A percentile compares a stretch with the other conserved stretches of the same genome.
Conservation (phyloP, 2,329 filamentous ascomycete species). For the Lomentospora prolificans region DNA sequence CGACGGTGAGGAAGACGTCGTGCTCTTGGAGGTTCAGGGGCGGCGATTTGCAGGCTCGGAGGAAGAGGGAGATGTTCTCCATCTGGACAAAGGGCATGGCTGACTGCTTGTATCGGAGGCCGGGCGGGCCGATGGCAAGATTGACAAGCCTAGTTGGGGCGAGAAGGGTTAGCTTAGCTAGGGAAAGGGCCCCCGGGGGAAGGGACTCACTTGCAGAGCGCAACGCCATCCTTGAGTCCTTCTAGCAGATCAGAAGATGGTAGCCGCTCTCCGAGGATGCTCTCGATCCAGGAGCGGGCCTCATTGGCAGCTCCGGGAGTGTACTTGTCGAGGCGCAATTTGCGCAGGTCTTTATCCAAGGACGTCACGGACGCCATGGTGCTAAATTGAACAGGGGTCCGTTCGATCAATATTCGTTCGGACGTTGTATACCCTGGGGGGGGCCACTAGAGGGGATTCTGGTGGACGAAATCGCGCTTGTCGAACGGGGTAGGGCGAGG, state of each 20-base stretch:
- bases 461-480: too few relatives aligned
- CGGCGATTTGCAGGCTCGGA: slow-evolving; percentile 74
- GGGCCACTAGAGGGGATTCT: too few relatives aligned
- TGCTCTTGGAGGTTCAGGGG: slow-evolving; percentile 85
- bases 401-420: too few relatives aligned
- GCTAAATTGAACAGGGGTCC: slow-evolving; percentile 3
- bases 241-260: slow-evolving; percentile 70
- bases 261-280: slow-evolving; percentile 63
- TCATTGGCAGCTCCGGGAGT: slow-evolving; percentile 85
- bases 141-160: slow-evolving; percentile 62
- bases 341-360: slow-evolving; percentile 90
- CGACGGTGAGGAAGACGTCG: slow-evolving; percentile 93
- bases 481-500: too few relatives aligned
- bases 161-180: slow-evolving; percentile 14
- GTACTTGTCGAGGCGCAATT: slow-evolving; percentile 84
- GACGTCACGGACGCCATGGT: slow-evolving; percentile 88
- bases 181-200: not conserved
- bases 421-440: too few relatives aligned
- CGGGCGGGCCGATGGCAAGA: slow-evolving; percentile 63
- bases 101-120: slow-evolving; percentile 83
- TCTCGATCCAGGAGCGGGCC: slow-evolving; percentile 76
- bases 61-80: slow-evolving; percentile 97
- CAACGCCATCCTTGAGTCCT: slow-evolving; percentile 79
- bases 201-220: slow-evolving; percentile 73
- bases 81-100: slow-evolving; percentile 98